phyloP scores from a whole-genome alignment of 768 basidiomycete genomes.

The Trametes meyenii region DNA sequence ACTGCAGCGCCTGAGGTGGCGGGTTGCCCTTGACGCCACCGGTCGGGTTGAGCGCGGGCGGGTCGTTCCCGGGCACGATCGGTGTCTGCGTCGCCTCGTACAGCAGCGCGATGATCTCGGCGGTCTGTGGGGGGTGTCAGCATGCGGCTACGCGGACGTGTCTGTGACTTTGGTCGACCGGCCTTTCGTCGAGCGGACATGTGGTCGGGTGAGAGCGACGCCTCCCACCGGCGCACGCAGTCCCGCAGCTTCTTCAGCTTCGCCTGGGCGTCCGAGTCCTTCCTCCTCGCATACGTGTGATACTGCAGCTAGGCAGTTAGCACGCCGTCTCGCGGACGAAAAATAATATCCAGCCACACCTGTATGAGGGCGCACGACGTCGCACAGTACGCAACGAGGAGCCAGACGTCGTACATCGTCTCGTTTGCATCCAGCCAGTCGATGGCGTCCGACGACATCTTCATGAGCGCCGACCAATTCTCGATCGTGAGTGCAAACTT shows the following conservation, averaged over 20 bases:
- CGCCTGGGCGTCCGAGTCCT: conserved; percentile 72
- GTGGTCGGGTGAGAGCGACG: conserved; percentile 84
- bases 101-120: conserved; percentile 88
- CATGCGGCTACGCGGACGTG: conserved; percentile 13
- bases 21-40: conserved; percentile 64
- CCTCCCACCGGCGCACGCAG: conserved; percentile 87
- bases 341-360: conserved; percentile 46
- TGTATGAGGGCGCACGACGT: conserved; percentile 91
- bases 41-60: conserved; percentile 76
- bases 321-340: no score
- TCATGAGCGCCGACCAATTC: conserved; percentile 75
- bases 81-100: conserved; percentile 93
- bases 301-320: conserved; percentile 53
- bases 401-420: conserved; percentile 81
- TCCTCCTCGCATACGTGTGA: conserved; percentile 88
- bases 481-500: conserved; percentile 83
- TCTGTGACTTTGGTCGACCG: conserved; percentile 41
- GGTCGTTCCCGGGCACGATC: conserved; percentile 44
- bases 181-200: conserved; percentile 92
- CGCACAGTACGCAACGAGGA: conserved; percentile 84
- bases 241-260: conserved; percentile 82
- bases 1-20: conserved; percentile 57
- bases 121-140: conserved; percentile 56
- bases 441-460: conserved; percentile 77
- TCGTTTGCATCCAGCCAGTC: conserved; percentile 90